Evolutionary conservation across 305 asterid genomes (phyloP).

Genomic region (Fraxinus latifolia): DNA sequence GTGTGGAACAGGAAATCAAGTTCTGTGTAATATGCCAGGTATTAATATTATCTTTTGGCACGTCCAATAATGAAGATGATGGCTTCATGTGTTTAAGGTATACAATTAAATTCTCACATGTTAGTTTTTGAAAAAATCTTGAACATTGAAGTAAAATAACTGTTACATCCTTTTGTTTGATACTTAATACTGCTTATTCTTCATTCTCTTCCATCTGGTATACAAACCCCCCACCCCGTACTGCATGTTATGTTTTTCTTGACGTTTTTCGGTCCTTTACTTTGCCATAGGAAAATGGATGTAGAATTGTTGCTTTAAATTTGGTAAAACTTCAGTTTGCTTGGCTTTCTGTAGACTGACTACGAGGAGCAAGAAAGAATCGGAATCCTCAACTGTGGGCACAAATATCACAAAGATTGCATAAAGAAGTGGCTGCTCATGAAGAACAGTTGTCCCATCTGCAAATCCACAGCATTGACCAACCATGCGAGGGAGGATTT

Average conservation of each 20-base stretch:
- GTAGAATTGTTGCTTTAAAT: background rate
- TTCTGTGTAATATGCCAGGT: slow-evolving; percentile 88
- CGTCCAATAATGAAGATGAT: background rate
- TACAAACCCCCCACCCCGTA: background rate
- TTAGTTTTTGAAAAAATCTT: background rate
- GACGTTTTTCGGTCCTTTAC: background rate
- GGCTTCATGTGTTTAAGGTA: background rate
- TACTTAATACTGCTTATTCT: background rate
- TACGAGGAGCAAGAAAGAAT: slow-evolving; percentile 37
- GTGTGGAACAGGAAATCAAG: slow-evolving; percentile 41
- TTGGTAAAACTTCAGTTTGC: background rate
- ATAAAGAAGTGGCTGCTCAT: slow-evolving; percentile 59
- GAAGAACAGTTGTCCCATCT: slow-evolving; percentile 64
- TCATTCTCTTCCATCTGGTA: background rate
- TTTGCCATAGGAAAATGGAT: background rate
- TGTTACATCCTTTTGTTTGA: background rate
- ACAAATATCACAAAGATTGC: slow-evolving; percentile 63
- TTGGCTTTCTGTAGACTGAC: slow-evolving; percentile 32
- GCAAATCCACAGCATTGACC: slow-evolving; percentile 56
- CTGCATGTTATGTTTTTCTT: background rate
- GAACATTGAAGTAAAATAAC: background rate
- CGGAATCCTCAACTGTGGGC: slow-evolving; percentile 58
- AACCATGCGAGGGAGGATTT: slow-evolving; percentile 22
- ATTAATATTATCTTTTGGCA: slow-evolving; percentile 15
- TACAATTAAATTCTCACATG: background rate